Evolutionary conservation across 805 yeast genomes (phyloP), one percentile per base, ranked within the genome.

Genomic region (Priceomyces haplophilus): DNA sequence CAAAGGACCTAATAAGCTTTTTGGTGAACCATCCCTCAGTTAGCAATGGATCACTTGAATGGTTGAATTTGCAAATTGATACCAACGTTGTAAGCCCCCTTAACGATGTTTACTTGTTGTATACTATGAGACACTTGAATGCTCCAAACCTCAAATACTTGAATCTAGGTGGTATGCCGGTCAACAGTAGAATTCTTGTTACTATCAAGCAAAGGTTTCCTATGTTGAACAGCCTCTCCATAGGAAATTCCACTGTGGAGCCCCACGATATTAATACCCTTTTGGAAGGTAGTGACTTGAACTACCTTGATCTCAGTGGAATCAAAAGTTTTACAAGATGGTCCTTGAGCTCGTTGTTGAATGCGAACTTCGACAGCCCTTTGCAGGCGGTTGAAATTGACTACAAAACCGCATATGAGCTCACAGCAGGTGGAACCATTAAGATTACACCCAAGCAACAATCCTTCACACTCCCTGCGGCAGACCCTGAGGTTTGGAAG

Each of bases 11-110:
- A 41, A 74, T 85, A 48, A 79, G 78, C 50, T 84, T 88, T 51
- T 69, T 88, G 47, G 73, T 82, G 2, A 75, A 77, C 47, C 95
- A 88, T 64, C 89, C 93, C 0, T 74, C 91, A 0, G 72, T 76
- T 3, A 51, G 56, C 21, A 53, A 61, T 21, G 69, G 74, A 16
- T 68, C 77, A 10, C 64, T 85, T 34, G 71, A 73, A 38, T 85
- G 90, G 90, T 71, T 85, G 17, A 82, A 78, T 45, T 63, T 85
- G 35, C 82, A 80, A 56, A 79, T 77, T 47, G 85, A 82, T 47
- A 71, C 80, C 7, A 79, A 82, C 48, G 79, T 82, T 34, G 82
- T 82, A 3, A 69, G 80, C 5, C 81, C 83, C 1, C 66, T 84
- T 58, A 71, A 62, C 34, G 78, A 67, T 55, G 62, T 69, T 43